A percentile compares a stretch with the other conserved stretches of the same genome.
phyloP scores from a whole-genome alignment of 2,329 filamentous ascomycete species.

The Aspergillus hiratsukae region DNA sequence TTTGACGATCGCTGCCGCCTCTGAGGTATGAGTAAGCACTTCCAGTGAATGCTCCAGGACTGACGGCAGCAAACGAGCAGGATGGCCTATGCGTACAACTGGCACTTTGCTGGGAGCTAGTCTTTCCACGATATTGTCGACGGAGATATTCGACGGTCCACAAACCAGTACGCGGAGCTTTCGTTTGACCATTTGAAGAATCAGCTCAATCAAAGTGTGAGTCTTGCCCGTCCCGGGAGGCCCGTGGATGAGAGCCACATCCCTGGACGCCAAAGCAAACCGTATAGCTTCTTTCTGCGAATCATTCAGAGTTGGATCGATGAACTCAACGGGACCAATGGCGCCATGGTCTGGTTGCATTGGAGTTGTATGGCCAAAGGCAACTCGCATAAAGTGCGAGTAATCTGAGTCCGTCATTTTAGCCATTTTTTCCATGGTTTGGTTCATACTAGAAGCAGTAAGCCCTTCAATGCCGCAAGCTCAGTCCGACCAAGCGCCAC shows the following conservation, averaged over 20 bases:
- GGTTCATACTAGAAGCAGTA: conserved; percentile 50
- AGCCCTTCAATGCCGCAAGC: background rate
- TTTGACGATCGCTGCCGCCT: conserved; percentile 81
- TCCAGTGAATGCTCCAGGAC: conserved; percentile 89
- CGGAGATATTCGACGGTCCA: conserved; percentile 92
- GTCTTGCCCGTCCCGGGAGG: conserved; percentile 97
- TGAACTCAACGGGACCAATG: conserved; percentile 47
- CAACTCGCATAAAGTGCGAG: conserved; percentile 55
- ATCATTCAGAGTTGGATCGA: conserved; percentile 54
- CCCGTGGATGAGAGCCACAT: conserved; percentile 88
- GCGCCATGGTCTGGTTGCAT: conserved; percentile 46
- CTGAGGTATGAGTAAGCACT: conserved; percentile 82
- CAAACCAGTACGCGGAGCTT: conserved; percentile 81
- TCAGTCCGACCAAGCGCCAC: background rate
- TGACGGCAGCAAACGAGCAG: conserved; percentile 80
- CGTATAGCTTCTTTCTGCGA: conserved; percentile 61
- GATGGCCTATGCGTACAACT: conserved; percentile 87
- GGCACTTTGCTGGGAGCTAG: conserved; percentile 78
- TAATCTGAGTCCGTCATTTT: conserved; percentile 54
- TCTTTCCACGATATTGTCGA: conserved; percentile 96
- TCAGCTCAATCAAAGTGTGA: conserved; percentile 90
- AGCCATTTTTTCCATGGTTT: conserved; percentile 57
- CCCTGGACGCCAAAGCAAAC: conserved; percentile 78
- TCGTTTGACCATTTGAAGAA: conserved; percentile 77
- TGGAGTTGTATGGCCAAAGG: conserved; percentile 56